These are phyloP conservation scores for Abortiporus biennis DNA, from an alignment of 1,284 basidiomycete genomes.

Conservation along the genomic window DNA sequence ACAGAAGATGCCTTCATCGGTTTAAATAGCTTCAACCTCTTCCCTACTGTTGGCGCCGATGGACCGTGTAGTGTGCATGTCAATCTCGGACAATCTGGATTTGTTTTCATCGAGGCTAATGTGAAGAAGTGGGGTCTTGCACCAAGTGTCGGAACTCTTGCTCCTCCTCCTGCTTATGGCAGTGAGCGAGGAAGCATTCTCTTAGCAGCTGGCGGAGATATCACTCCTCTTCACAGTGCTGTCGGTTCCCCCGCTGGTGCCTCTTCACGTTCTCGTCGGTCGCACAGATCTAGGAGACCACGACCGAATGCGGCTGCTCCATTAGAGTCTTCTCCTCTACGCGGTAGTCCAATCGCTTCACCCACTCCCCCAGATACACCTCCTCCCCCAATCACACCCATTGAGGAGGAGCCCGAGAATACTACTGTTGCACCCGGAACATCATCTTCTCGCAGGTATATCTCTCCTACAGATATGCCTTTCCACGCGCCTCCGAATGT, in stretches of 20 bases:
- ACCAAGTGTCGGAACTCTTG: conserved; percentile 90
- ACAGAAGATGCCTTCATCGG: conserved; percentile 92
- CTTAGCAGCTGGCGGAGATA: conserved; percentile 78
- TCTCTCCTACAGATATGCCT: conserved; percentile 60
- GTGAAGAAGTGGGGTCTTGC: conserved; percentile 98
- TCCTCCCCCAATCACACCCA: conserved; percentile 75
- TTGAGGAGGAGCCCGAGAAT: conserved; percentile 51
- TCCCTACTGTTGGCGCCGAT: conserved; percentile 92
- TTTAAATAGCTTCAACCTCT: conserved; percentile 84
- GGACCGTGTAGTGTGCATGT: conserved; percentile 93
- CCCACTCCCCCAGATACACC: conserved; percentile 49
- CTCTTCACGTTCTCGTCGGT: conserved; percentile 49
- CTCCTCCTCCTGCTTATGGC: conserved; percentile 93
- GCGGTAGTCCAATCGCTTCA: conserved; percentile 32
- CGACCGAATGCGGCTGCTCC: conserved; percentile 33
- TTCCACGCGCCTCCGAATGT: conserved; percentile 50
- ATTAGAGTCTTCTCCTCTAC: conserved; percentile 55
- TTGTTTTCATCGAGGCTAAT: conserved; percentile 97
- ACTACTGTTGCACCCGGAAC: conserved; percentile 31
- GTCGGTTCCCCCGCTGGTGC: conserved; percentile 34
- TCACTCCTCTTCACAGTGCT: conserved; percentile 32
- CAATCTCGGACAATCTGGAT: conserved; percentile 93
- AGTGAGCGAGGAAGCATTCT: conserved; percentile 92
- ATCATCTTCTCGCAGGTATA: conserved; percentile 46
- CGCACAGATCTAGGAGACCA: conserved; percentile 49